Conservation (phyloP, 345 rosid species). For the Noccaea bulbosa region DNA sequence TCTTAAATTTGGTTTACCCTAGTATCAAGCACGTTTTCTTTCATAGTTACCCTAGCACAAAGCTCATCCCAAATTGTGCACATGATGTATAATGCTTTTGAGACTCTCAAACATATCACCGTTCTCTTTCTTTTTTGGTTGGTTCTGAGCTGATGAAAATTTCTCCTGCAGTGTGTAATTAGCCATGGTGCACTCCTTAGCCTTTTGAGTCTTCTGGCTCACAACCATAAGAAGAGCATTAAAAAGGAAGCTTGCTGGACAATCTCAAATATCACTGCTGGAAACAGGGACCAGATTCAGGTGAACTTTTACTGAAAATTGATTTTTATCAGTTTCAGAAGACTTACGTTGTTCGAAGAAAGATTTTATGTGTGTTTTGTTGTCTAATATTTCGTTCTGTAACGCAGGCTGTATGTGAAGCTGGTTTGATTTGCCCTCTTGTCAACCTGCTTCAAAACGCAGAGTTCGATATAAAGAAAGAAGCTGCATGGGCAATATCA, state of each 20-base stretch:
- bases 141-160: conserved; percentile 32
- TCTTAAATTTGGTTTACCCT: not conserved
- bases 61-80: not conserved
- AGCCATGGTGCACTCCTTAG: conserved; percentile 76
- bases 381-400: conserved; percentile 20
- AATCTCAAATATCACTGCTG: conserved; percentile 97
- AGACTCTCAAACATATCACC: not conserved
- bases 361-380: not conserved
- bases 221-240: conserved; percentile 90
- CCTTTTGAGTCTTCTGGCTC: conserved; percentile 75
- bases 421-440: conserved; percentile 63
- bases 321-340: conserved; percentile 4
- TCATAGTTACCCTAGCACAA: not conserved
- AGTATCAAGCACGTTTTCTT: conserved; percentile 3
- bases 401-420: conserved; percentile 67
- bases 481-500: conserved; percentile 91
- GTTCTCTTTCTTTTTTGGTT: not conserved
- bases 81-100: not conserved
- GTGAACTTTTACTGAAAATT: conserved; percentile 38
- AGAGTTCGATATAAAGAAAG: conserved; percentile 87
- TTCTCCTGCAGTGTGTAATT: conserved; percentile 66
- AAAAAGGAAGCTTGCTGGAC: conserved; percentile 99
- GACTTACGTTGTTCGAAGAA: not conserved
- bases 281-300: conserved; percentile 96
- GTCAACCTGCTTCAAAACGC: conserved; percentile 74